Percentiles rank a stretch among this genome's conserved stretches.
Evolutionary conservation across 2,329 filamentous ascomycete genomes (phyloP).

Genomic region (Beauveria caledonica): DNA sequence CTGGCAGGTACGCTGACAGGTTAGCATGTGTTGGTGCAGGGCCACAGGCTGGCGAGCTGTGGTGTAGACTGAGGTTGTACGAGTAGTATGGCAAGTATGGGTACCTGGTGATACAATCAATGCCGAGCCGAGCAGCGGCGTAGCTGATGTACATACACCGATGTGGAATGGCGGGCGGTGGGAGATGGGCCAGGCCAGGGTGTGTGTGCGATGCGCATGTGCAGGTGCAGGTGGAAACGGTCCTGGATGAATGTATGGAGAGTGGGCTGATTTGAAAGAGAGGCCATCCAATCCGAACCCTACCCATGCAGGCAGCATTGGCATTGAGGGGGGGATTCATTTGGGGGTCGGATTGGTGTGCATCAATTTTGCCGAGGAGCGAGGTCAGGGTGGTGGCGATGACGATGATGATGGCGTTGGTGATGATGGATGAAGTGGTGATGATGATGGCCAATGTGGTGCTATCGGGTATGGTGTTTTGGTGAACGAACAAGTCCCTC

Average conservation of each 20-base stretch:
- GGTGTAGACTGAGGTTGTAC: not conserved
- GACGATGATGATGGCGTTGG: not conserved
- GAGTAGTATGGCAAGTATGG: too few species aligned
- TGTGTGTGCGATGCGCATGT: conserved; percentile 6
- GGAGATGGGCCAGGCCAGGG: conserved; percentile 5
- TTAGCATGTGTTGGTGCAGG: conserved; percentile 10
- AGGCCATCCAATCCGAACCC: conserved; percentile 1
- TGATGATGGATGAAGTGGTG: not conserved
- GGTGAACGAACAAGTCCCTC: not conserved
- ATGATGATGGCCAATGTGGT: not conserved
- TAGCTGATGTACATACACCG: conserved; percentile 1
- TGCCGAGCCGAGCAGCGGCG: conserved; percentile 7
- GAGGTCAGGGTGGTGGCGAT: not conserved
- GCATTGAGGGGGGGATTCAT: not conserved
- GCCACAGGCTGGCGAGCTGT: not conserved
- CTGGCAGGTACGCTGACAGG: not conserved
- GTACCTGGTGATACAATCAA: not conserved
- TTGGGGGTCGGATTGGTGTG: not conserved
- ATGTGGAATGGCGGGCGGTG: not conserved
- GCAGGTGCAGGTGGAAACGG: conserved; percentile 2
- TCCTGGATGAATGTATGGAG: conserved; percentile 1
- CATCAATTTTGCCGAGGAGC: conserved; percentile 7
- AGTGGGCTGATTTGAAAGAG: conserved; percentile 10
- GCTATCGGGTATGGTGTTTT: not conserved
- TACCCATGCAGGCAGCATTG: conserved; percentile 2